Percentiles rank a stretch among this genome's conserved stretches.
Evolutionary conservation across 306 rosid genomes (phyloP).

Genomic region (Castanospermum australe): DNA sequence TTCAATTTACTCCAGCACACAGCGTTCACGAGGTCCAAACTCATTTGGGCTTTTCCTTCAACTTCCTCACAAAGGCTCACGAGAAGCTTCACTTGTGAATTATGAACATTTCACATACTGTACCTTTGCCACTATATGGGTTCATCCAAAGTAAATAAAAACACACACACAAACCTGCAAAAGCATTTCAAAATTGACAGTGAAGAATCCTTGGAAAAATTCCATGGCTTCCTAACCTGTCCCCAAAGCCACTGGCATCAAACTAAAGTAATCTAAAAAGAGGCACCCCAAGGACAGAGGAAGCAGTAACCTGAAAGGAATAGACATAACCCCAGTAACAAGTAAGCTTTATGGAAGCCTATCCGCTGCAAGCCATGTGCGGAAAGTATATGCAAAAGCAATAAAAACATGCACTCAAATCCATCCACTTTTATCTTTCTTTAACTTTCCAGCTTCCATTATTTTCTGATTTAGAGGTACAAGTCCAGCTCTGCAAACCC

Average conservation of each 20-base stretch:
- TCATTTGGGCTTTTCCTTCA: not conserved
- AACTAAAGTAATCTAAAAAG: constrained; percentile 20
- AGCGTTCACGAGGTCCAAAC: not conserved
- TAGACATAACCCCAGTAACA: constrained; percentile 61
- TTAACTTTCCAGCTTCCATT: constrained; percentile 60
- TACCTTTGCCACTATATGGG: not conserved
- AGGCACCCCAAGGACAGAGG: constrained; percentile 11
- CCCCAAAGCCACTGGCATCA: constrained; percentile 31
- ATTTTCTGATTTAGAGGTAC: constrained; percentile 42
- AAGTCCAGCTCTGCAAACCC: constrained; percentile 56
- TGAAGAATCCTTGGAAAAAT: constrained; percentile 18
- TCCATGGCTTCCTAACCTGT: constrained; percentile 24
- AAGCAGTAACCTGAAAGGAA: constrained; percentile 50
- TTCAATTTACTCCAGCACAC: not conserved
- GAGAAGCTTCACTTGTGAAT: not conserved
- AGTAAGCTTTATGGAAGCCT: constrained; percentile 69
- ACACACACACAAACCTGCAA: constrained; percentile 11
- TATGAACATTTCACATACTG: constrained; percentile 5
- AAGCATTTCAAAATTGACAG: constrained; percentile 6
- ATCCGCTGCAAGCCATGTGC: constrained; percentile 77
- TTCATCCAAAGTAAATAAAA: constrained; percentile 15
- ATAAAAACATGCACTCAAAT: constrained; percentile 45
- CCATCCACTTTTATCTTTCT: constrained; percentile 47
- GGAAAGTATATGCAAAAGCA: constrained; percentile 55
- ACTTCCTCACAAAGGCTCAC: not conserved